Evolutionary conservation across 345 rosid genomes (phyloP), one percentile per base, ranked within the genome.

Genomic region (Ceriops zippeliana): DNA sequence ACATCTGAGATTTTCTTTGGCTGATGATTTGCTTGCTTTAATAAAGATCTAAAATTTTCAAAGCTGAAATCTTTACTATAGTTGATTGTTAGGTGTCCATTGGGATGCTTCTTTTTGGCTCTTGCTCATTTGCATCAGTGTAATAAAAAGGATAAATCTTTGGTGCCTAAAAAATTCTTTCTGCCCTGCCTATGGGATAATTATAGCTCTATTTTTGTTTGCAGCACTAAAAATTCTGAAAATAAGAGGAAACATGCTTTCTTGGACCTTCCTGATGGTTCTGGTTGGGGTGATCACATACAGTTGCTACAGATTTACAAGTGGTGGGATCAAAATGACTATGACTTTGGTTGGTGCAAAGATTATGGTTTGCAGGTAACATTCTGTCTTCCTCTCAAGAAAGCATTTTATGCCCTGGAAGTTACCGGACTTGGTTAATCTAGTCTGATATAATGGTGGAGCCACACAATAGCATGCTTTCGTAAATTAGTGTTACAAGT

Each of bases 211-310:
- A 19, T 31, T 37, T 65, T n/a, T 49, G 54, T 64, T 68, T 75
- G 63, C 75, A 67, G 78, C 83, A 86, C 91, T 85, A 91, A 78
- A 73, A 81, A 68, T 70, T 66, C 60, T 62, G 99, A 88, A 65
- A 91, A 84, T 89, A 91, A 95, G 87, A 85, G 93, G 81, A 95
- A 92, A 77, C 87, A 76, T 31, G 31, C 81, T 31, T 73, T 83
- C 32, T 69, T 72, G 56, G 87, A 83, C 68, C 97, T 91, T 80
- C 97, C 98, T 64, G 93, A 89, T 80, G 99, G 98, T 62, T 89
- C 89, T 60, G 96, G 97, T 68, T 88, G 70, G 70, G 99, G 99
- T 72, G 99, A 95, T 80, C 98, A 95, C 81, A 87, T 91, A 71
- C 96, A 91, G 62, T 71, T 91, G 79, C 88, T 95, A 58, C 98